Base-by-base conservation (phyloP, 805 yeast species). In the Nakazawaea siamensis region DNA sequence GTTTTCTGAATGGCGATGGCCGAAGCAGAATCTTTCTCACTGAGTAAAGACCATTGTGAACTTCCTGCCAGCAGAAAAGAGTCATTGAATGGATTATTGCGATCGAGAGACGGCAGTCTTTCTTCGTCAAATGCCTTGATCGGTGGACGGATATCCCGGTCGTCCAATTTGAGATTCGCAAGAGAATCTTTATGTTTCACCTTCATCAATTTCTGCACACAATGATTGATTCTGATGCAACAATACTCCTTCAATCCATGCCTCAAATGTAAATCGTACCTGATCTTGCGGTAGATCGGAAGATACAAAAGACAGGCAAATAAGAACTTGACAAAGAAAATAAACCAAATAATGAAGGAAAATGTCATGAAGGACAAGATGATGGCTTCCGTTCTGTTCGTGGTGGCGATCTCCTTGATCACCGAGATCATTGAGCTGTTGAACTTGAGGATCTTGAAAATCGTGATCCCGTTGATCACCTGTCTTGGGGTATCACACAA, bases 401-500 rank as follows among this genome's bases (percentile, higher is more conserved):
- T 63, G 12, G 61, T 52, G n/a, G 90, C 85, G 12, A 83, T 71
- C 3, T 54, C 43, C 42, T 63, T 60, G 31, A 85, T 68, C 29
- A 76, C 73, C 6, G 51, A 43, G 24, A 68, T 59, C 39, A 68
- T 65, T 35, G 66, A 62, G 42, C 63, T 60, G 26, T 52, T 42
- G 34, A 62, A 67, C 12, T 70, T 70, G 23, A 65, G 60, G 1
- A 75, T 60, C 25, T 70, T 74, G 37, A 73, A 73, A 43, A 61
- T 63, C 8, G 96, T 84, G 45, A 82, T 60, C 18, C 87, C 81
- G 50, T 86, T 86, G 42, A 86, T 71, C 1, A 83, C 78, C 56
- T 86, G 95, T 56, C 96, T 73, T 17, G 96, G 96, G 13, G 87
- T 68, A 45, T 86, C 95, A 0, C 94, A 87, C 8, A 85, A 47